phyloP scores from a whole-genome alignment of 2,329 filamentous ascomycete species.

The Fusarium guadeloupense region DNA sequence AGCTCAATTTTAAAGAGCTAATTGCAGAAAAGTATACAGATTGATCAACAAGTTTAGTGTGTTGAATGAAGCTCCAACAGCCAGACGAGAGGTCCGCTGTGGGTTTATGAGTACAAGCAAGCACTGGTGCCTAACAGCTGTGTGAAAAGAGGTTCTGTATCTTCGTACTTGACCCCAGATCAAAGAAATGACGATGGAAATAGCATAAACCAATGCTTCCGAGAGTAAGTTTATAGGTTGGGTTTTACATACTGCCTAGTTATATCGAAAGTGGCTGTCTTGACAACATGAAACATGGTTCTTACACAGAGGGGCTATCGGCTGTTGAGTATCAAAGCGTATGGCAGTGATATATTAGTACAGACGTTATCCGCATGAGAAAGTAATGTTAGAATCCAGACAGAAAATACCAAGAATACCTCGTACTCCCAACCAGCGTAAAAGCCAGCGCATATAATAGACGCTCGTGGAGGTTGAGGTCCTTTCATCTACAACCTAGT shows the following conservation, averaged over 20 bases:
- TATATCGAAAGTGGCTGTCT: neutral
- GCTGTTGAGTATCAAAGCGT: neutral
- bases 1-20: neutral
- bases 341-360: neutral
- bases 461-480: neutral
- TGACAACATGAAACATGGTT: slow-evolving; percentile 3
- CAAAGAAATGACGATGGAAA: neutral
- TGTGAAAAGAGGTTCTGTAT: neutral
- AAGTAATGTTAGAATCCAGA: no score
- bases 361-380: neutral
- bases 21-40: neutral
- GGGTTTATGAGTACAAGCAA: neutral
- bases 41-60: neutral
- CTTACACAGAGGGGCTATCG: neutral
- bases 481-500: slow-evolving; percentile 3
- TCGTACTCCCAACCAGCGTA: neutral
- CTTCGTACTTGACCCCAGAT: neutral
- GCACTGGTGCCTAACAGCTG: neutral
- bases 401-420: no score
- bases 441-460: neutral
- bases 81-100: neutral
- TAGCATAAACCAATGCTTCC: neutral
- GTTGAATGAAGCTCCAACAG: neutral
- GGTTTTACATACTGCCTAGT: neutral
- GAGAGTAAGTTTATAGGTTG: neutral